Evolutionary conservation across 2,329 filamentous ascomycete genomes (phyloP).

Genomic region (Lachnellula suecica): DNA sequence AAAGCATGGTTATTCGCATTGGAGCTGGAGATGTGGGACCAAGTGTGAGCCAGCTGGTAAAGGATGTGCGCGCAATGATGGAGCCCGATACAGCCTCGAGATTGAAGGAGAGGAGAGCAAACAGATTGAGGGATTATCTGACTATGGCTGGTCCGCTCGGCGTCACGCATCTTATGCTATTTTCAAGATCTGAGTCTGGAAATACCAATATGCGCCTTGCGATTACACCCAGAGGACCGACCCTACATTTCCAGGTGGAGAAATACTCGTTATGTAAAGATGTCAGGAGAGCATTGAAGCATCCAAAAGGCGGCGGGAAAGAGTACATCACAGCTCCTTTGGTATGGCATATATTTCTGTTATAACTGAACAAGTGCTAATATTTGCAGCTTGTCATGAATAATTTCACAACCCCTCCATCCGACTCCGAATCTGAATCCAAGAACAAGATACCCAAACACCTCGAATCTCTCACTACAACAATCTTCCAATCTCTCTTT

Average conservation of each 20-base stretch:
- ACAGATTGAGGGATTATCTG: slow-evolving; percentile 87
- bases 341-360: slow-evolving; percentile 43
- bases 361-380: slow-evolving; percentile 27
- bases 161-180: slow-evolving; percentile 88
- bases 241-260: slow-evolving; percentile 90
- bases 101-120: slow-evolving; percentile 84
- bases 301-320: slow-evolving; percentile 78
- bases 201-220: slow-evolving; percentile 92
- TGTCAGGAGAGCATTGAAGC: slow-evolving; percentile 78
- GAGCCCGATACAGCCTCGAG: slow-evolving; percentile 90
- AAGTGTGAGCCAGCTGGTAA: slow-evolving; percentile 86
- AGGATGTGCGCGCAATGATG: slow-evolving; percentile 91
- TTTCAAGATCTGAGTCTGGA: slow-evolving; percentile 84
- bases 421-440: slow-evolving; percentile 52
- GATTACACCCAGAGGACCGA: slow-evolving; percentile 85
- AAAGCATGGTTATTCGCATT: slow-evolving; percentile 98
- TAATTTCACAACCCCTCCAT: slow-evolving; percentile 74
- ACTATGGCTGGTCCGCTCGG: slow-evolving; percentile 94
- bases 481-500: slow-evolving; percentile 75
- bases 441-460: slow-evolving; percentile 82
- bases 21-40: slow-evolving; percentile 91
- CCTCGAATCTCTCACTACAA: slow-evolving; percentile 88
- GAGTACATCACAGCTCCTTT: slow-evolving; percentile 84
- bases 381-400: slow-evolving; percentile 84
- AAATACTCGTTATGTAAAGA: slow-evolving; percentile 94